A percentile compares a stretch with the other conserved stretches of the same genome.
These are phyloP conservation scores for Trametes meyenii DNA, from an alignment of 768 basidiomycete species.

Conservation along the genomic window DNA sequence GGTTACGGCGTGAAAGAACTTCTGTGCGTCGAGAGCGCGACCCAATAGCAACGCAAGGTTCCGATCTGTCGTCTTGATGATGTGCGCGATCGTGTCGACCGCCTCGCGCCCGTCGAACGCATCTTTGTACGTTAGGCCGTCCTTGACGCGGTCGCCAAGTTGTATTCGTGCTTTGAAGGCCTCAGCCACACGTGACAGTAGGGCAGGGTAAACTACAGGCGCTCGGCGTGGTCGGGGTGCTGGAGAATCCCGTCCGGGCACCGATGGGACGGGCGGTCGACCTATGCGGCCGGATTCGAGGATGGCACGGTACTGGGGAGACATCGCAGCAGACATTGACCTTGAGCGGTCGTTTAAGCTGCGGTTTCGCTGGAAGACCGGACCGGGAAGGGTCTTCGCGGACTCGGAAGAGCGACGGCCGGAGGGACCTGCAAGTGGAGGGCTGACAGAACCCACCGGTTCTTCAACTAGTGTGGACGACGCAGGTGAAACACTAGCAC, in stretches of 20 bases:
- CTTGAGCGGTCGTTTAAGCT: conserved; percentile 68
- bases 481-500: conserved; percentile 35
- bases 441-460: conserved; percentile 27
- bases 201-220: conserved; percentile 91
- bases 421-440: conserved; percentile 4
- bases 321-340: conserved; percentile 71
- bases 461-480: conserved; percentile 45
- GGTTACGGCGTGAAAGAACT: conserved; percentile 99
- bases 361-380: conserved; percentile 60
- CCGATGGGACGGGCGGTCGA: conserved; percentile 31
- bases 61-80: conserved; percentile 97
- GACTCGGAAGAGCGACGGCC: conserved; percentile 72
- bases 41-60: conserved; percentile 96
- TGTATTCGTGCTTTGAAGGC: conserved; percentile 85
- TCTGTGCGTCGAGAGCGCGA: conserved; percentile 93
- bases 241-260: conserved; percentile 38
- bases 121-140: conserved; percentile 94
- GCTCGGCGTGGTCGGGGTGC: conserved; percentile 48
- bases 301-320: conserved; percentile 49
- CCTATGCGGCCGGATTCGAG: conserved; percentile 37
- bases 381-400: conserved; percentile 57
- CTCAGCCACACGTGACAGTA: conserved; percentile 92
- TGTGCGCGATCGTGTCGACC: conserved; percentile 95
- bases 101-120: conserved; percentile 97
- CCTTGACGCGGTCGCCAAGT: conserved; percentile 83